These are phyloP conservation scores for Hanseniaspora pseudoguilliermondii DNA, from an alignment of 805 yeast species.

Conservation along the genomic window DNA sequence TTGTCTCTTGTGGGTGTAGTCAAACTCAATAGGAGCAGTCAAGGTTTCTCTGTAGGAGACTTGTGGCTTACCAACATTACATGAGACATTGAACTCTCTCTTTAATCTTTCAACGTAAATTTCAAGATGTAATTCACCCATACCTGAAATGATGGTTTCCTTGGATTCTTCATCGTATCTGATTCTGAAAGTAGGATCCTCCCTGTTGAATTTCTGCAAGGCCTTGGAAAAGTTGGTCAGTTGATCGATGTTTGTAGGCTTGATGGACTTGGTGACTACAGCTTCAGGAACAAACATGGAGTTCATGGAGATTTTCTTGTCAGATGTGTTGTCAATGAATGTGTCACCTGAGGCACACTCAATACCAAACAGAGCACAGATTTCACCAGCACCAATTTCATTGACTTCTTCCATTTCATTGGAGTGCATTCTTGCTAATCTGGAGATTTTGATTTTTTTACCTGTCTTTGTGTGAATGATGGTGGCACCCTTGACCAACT, in stretches of 20 bases:
- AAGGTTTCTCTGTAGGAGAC: constrained; percentile 96
- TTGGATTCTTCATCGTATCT: constrained; percentile 83
- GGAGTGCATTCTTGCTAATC: constrained; percentile 96
- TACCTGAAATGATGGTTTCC: constrained; percentile 80
- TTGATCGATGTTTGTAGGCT: constrained; percentile 76
- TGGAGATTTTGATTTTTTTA: constrained; percentile 80
- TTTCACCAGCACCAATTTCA: constrained; percentile 94
- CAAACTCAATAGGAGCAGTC: constrained; percentile 58
- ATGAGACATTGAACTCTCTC: constrained; percentile 92
- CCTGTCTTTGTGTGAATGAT: constrained; percentile 85
- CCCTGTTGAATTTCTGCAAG: constrained; percentile 92
- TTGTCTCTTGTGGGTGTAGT: constrained; percentile 93
- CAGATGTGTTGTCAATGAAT: constrained; percentile 69
- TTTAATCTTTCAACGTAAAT: constrained; percentile 96
- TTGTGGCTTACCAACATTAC: constrained; percentile 93
- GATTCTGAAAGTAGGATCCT: constrained; percentile 96
- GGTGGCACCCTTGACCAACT: constrained; percentile 76
- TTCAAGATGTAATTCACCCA: constrained; percentile 96
- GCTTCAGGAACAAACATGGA: constrained; percentile 99
- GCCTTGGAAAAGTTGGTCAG: constrained; percentile 90
- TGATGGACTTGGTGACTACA: constrained; percentile 82
- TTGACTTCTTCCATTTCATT: constrained; percentile 97
- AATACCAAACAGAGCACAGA: constrained; percentile 97
- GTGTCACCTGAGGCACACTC: constrained; percentile 99
- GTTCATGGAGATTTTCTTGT: constrained; percentile 63